Conservation (phyloP, 371 early-diverging fungal genomes). For the Funneliformis caledonium region DNA sequence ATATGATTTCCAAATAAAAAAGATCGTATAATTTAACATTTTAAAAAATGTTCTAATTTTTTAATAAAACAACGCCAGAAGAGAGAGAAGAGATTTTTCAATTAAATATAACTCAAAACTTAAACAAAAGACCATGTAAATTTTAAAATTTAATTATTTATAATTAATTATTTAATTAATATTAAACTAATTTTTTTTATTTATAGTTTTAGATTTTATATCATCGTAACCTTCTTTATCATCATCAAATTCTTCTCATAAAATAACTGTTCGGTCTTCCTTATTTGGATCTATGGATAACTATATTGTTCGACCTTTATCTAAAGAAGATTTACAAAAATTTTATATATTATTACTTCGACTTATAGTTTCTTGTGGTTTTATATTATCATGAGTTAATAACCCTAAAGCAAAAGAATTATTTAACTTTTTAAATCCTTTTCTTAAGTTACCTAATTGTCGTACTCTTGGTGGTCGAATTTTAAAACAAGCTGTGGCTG, state of each 20-base stretch:
- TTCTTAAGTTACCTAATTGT: constrained; percentile 15
- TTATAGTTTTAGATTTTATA: background rate
- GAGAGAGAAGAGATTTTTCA: background rate
- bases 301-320: constrained; percentile 15
- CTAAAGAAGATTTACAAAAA: constrained; percentile 14
- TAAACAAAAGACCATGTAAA: background rate
- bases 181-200: background rate
- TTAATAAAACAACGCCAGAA: background rate
- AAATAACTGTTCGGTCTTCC: background rate
- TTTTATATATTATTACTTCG: constrained; percentile 8
- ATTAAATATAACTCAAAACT: background rate
- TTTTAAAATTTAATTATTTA: background rate
- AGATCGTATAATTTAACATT: constrained; percentile 7
- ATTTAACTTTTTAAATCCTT: constrained; percentile 30
- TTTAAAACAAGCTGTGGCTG: constrained; percentile 4
- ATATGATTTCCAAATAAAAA: constrained; percentile 1
- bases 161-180: background rate
- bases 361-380: constrained; percentile 2
- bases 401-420: constrained; percentile 20
- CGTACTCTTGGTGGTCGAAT: constrained; percentile 2
- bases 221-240: background rate
- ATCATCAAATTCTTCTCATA: background rate
- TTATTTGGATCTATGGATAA: constrained; percentile 9
- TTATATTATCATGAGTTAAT: constrained; percentile 12
- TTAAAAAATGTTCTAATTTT: background rate